Percentiles rank a stretch among this genome's conserved stretches.
phyloP scores from a whole-genome alignment of 139 green algal species.

The Tetradesmus lagerheimii region DNA sequence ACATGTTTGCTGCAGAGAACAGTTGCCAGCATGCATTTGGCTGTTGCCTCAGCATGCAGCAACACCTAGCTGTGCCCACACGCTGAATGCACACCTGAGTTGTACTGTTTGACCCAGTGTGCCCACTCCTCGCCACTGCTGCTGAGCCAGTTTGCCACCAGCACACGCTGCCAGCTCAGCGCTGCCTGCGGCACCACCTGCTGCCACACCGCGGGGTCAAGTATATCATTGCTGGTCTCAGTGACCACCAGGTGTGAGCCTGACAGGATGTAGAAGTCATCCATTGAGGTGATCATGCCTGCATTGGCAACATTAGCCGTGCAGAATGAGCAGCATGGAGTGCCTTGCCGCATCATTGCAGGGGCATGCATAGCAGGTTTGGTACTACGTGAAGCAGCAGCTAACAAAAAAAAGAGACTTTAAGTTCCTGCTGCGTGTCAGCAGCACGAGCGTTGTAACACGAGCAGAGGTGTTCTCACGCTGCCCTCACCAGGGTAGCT shows the following conservation, averaged over 20 bases:
- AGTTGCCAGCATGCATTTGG: too few species aligned
- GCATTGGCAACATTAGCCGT: not conserved
- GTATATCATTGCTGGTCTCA: slow-evolving; percentile 75
- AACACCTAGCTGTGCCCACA: not conserved
- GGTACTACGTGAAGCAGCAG: too few species aligned
- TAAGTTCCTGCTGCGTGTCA: too few species aligned
- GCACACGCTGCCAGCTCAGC: slow-evolving; percentile 78
- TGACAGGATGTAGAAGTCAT: slow-evolving; percentile 75
- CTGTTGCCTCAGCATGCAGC: too few species aligned
- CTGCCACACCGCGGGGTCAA: slow-evolving; percentile 67
- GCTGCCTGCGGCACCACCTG: slow-evolving; percentile 51
- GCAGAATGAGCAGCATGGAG: not conserved
- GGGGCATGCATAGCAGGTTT: too few species aligned
- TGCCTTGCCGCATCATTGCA: too few species aligned
- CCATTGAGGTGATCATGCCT: slow-evolving; percentile 59
- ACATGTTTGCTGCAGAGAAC: too few species aligned
- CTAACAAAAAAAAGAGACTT: too few species aligned
- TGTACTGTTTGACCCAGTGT: slow-evolving; percentile 53
- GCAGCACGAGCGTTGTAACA: too few species aligned
- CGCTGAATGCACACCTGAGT: slow-evolving; percentile 32
- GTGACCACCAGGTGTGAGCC: slow-evolving; percentile 62
- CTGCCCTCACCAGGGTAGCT: slow-evolving; percentile 25
- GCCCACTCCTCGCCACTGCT: slow-evolving; percentile 66
- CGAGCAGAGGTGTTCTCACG: too few species aligned
- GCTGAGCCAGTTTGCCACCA: slow-evolving; percentile 74